Evolutionary conservation across 202 grass and related monocot genomes (phyloP).

Genomic region (Cymbopogon flexuosus): DNA sequence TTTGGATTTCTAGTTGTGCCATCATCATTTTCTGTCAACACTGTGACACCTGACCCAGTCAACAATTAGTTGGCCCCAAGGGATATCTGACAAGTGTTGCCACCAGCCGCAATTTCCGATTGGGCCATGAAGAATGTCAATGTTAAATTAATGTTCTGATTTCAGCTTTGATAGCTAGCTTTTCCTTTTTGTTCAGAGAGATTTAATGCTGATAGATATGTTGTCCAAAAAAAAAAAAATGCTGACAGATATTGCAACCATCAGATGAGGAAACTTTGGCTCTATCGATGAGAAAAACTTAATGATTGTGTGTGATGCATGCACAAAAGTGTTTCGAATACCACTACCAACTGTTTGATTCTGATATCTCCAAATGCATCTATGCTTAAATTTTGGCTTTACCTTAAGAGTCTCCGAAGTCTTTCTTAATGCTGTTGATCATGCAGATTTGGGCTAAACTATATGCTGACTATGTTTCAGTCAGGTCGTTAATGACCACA

Average conservation of each 20-base stretch:
- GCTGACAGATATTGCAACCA: not conserved
- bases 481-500: conserved; percentile 13
- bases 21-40: not conserved
- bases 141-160: not conserved
- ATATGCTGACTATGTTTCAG: not conserved
- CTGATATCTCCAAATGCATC: not conserved
- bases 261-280: not conserved
- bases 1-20: not conserved
- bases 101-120: conserved; percentile 11
- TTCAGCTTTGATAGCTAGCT: conserved; percentile 1
- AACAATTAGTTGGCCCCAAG: not conserved
- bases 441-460: not conserved
- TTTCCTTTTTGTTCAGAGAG: not conserved
- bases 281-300: not conserved
- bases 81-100: not conserved
- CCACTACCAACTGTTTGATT: not conserved
- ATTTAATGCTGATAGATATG: not conserved
- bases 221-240: not conserved
- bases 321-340: not conserved
- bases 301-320: not conserved
- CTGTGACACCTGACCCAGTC: not conserved
- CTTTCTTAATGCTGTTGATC: not conserved
- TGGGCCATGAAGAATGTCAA: conserved; percentile 15
- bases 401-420: too few species aligned
- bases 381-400: not conserved